Percentiles rank a stretch among this genome's conserved stretches.
phyloP scores from a whole-genome alignment of 371 early-diverging fungal genomes.

The Chytridiales sp. region DNA sequence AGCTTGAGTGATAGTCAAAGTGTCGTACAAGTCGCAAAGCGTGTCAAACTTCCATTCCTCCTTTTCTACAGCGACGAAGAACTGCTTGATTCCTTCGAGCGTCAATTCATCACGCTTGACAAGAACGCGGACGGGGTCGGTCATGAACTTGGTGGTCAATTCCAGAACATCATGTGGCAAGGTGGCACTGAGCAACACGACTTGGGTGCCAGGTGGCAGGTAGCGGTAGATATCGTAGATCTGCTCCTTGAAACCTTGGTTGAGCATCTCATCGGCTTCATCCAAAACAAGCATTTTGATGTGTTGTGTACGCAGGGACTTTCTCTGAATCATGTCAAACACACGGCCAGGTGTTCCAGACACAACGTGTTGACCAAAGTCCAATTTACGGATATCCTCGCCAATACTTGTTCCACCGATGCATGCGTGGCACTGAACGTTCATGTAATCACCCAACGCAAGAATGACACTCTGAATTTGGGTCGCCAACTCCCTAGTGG shows the following conservation, averaged over 20 bases:
- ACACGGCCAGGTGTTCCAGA: conserved; percentile 99
- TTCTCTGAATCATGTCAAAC: conserved; percentile 95
- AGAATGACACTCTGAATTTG: conserved; percentile 95
- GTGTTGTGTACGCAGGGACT: conserved; percentile 76
- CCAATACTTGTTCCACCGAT: conserved; percentile 96
- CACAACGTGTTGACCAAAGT: conserved; percentile 89
- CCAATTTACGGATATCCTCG: conserved; percentile 88
- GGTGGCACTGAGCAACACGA: conserved; percentile 96
- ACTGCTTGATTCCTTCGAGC: conserved; percentile 98
- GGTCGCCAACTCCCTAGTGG: conserved; percentile 98
- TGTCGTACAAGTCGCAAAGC: conserved; percentile 96
- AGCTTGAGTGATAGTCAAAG: conserved; percentile 95
- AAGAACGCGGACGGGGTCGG: conserved; percentile 96
- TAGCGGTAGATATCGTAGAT: conserved; percentile 95
- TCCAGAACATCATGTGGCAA: conserved; percentile 95
- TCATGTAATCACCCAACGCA: conserved; percentile 92
- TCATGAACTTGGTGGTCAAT: conserved; percentile 96
- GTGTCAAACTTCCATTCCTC: conserved; percentile 97
- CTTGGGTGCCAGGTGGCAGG: conserved; percentile 92
- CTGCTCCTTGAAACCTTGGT: conserved; percentile 97
- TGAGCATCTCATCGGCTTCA: conserved; percentile 99
- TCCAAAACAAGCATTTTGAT: conserved; percentile 98
- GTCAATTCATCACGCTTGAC: conserved; percentile 99
- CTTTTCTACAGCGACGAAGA: conserved; percentile 96
- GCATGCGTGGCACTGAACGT: conserved; percentile 90